Evolutionary conservation across 75 land plant genomes (phyloP).

Genomic region (Picea sitchensis): DNA sequence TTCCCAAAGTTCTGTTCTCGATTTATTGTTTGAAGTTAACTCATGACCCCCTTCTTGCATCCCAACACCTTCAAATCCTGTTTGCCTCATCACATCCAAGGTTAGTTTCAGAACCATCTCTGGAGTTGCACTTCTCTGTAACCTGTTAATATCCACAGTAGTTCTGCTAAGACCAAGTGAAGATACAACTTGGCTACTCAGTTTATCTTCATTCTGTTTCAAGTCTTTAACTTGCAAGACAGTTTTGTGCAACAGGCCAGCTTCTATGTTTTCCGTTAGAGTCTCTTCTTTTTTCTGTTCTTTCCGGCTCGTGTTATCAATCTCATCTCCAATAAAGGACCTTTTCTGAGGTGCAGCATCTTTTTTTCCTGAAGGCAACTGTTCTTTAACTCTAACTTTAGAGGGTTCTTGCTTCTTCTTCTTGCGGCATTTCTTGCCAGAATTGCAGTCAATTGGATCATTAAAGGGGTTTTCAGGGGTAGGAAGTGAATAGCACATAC

Average conservation of each 20-base stretch:
- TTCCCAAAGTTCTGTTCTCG: conserved; percentile 66
- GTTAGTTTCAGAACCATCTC: conserved; percentile 49
- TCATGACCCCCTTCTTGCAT: conserved; percentile 4
- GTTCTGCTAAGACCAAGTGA: conserved; percentile 2
- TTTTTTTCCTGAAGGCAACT: not conserved
- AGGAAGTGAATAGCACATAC: conserved; percentile 94
- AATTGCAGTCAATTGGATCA: conserved; percentile 25
- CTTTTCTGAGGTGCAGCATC: not conserved
- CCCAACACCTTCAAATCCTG: conserved; percentile 20
- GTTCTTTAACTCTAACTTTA: not conserved
- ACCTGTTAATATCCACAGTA: not conserved
- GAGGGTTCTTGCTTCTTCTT: not conserved
- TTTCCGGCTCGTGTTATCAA: not conserved
- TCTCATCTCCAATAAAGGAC: not conserved
- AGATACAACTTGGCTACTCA: not conserved
- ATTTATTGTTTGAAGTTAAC: conserved; percentile 30
- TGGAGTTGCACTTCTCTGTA: conserved; percentile 14
- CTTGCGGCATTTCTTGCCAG: not conserved
- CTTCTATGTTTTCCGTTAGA: not conserved
- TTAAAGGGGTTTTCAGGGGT: conserved; percentile 94
- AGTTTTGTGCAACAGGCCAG: not conserved
- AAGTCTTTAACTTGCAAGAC: not conserved
- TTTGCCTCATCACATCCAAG: conserved; percentile 40
- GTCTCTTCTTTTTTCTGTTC: not conserved
- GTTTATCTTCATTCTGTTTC: conserved; percentile 5